A percentile compares a stretch with the other conserved stretches of the same genome.
These are phyloP conservation scores for Articulospora tetracladia DNA, from an alignment of 495 filamentous ascomycete species.

Conservation along the genomic window DNA sequence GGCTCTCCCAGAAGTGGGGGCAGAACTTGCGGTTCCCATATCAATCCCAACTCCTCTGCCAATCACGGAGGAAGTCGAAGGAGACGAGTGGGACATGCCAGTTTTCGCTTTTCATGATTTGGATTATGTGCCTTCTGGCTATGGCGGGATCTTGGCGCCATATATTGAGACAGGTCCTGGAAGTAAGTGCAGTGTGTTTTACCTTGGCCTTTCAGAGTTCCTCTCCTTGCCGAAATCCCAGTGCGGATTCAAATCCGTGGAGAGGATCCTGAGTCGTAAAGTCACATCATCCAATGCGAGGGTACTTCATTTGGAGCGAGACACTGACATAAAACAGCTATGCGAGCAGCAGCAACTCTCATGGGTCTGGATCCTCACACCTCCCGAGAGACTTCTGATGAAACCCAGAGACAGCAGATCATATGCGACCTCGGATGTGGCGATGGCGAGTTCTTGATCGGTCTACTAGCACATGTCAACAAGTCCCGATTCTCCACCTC, in stretches of 20 bases:
- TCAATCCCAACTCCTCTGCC: too few relatives aligned
- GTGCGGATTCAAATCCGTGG: too few relatives aligned
- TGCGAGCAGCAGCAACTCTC: conserved; percentile 15
- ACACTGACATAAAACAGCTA: not conserved
- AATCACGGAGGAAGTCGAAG: not conserved
- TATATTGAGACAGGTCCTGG: conserved; percentile 11
- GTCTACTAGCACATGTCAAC: not conserved
- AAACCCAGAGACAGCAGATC: not conserved
- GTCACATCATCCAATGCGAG: not conserved
- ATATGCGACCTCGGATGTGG: conserved; percentile 16
- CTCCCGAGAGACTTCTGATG: not conserved
- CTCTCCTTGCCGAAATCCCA: not conserved
- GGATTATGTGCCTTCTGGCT: conserved; percentile 13
- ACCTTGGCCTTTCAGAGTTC: not conserved
- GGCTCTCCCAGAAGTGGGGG: too few relatives aligned
- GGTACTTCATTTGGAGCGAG: not conserved
- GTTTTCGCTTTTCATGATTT: conserved; percentile 15
- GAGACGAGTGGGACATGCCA: conserved; percentile 6
- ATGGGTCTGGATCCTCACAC: conserved; percentile 6
- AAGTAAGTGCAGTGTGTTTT: not conserved
- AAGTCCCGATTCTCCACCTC: not conserved
- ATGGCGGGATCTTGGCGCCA: conserved; percentile 1
- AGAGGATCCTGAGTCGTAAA: too few relatives aligned
- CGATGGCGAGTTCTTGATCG: conserved; percentile 9
- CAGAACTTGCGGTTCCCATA: not conserved